These are phyloP conservation scores for Aspergillus aculeatinus DNA, from an alignment of 2,329 filamentous ascomycete species.

Conservation along the genomic window DNA sequence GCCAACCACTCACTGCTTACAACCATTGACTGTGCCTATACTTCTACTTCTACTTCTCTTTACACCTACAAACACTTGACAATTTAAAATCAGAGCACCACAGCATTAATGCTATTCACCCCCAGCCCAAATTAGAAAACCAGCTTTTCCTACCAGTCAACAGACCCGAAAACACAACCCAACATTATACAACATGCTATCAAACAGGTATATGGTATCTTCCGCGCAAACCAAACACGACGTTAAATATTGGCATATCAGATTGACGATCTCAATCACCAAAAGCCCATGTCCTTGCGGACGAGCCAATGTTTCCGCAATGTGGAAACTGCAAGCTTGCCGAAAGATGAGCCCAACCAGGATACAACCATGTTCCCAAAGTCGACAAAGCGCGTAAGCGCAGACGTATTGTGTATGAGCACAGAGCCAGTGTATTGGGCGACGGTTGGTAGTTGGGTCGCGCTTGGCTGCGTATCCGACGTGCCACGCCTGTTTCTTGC, in stretches of 20 bases:
- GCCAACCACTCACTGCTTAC: too few species aligned
- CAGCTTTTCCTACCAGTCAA: not conserved
- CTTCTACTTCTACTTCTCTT: too few species aligned
- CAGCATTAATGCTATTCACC: not conserved
- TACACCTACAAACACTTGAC: not conserved
- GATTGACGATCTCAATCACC: conserved; percentile 4
- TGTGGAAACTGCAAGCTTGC: conserved; percentile 18
- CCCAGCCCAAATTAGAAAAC: not conserved
- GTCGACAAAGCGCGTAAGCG: conserved; percentile 14
- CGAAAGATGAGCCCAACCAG: conserved; percentile 13
- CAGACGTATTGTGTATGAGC: not conserved
- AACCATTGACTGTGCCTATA: not conserved
- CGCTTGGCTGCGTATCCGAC: not conserved
- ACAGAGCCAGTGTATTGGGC: not conserved
- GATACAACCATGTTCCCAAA: conserved; percentile 12
- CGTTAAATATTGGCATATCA: not conserved
- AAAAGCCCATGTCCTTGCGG: conserved; percentile 20
- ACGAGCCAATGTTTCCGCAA: conserved; percentile 15
- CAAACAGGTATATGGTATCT: not conserved
- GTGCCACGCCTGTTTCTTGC: not conserved
- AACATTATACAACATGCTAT: not conserved
- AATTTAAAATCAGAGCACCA: not conserved
- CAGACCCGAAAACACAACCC: not conserved
- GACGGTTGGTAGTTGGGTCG: not conserved
- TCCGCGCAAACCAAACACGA: conserved; percentile 2